Evolutionary conservation across 768 basidiomycete species (phyloP).

Genomic region (Boletellus ananas): DNA sequence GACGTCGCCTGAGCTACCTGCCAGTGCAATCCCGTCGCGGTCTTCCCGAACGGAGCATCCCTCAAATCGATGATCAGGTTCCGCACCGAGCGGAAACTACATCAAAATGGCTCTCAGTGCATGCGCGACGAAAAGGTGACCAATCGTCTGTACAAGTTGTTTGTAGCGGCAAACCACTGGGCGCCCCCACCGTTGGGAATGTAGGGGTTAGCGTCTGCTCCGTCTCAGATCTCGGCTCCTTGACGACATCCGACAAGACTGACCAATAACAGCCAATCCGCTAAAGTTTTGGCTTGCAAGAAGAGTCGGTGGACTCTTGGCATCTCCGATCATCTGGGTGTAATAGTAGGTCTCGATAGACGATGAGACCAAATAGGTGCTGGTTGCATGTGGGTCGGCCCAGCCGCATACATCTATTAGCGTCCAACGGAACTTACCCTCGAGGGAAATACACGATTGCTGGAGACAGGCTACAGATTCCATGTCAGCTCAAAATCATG

Average conservation of each 20-base stretch:
- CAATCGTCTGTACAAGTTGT: conserved; percentile 20
- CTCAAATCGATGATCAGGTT: conserved; percentile 71
- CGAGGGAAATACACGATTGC: conserved; percentile 72
- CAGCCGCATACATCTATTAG: neutral
- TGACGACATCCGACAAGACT: neutral
- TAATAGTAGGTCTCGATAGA: conserved; percentile 66
- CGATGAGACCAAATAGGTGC: conserved; percentile 62
- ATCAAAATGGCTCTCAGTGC: conserved; percentile 2
- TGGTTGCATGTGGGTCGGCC: conserved; percentile 23
- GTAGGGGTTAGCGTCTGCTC: conserved; percentile 69
- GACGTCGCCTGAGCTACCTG: conserved; percentile 78
- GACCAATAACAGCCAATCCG: conserved; percentile 76
- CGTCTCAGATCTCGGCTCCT: neutral
- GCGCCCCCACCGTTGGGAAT: conserved; percentile 45
- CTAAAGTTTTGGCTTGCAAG: conserved; percentile 55
- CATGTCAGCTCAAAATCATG: neutral
- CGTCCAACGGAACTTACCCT: conserved; percentile 46
- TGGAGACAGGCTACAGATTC: conserved; percentile 40
- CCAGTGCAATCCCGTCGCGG: conserved; percentile 77
- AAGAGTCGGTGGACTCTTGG: conserved; percentile 63
- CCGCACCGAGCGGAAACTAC: conserved; percentile 64
- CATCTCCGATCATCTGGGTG: conserved; percentile 78
- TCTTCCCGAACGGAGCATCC: conserved; percentile 46
- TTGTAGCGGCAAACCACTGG: conserved; percentile 22
- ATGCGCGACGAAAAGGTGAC: neutral